phyloP scores from a whole-genome alignment of 2,329 filamentous ascomycete species.

The Stromatinia cepivora region DNA sequence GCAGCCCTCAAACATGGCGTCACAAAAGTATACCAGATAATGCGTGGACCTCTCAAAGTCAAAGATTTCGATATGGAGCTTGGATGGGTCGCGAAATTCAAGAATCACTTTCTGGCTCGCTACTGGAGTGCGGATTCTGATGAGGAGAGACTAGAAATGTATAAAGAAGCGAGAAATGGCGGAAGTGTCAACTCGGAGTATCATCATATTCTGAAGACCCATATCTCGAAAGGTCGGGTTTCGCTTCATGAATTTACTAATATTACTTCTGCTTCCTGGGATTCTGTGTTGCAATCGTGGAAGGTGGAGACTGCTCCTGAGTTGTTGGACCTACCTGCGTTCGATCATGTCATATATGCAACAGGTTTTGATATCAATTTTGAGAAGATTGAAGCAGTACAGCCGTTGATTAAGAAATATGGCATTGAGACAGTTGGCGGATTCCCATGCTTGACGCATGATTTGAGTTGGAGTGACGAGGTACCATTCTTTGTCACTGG shows the following conservation, averaged over 20 bases:
- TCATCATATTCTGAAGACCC: slow-evolving; percentile 27
- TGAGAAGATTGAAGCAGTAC: slow-evolving; percentile 58
- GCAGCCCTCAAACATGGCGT: slow-evolving; percentile 65
- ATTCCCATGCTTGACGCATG: slow-evolving; percentile 71
- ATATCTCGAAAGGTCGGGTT: slow-evolving; percentile 26
- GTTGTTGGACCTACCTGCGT: slow-evolving; percentile 47
- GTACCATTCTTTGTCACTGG: slow-evolving; percentile 74
- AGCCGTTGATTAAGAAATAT: slow-evolving; percentile 57
- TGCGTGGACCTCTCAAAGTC: slow-evolving; percentile 58
- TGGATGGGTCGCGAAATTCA: slow-evolving; percentile 80
- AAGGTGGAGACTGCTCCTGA: slow-evolving; percentile 50
- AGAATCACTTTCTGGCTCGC: slow-evolving; percentile 71
- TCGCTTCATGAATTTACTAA: slow-evolving; percentile 29
- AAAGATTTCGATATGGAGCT: slow-evolving; percentile 79
- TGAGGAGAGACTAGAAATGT: slow-evolving; percentile 65
- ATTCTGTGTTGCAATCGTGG: slow-evolving; percentile 51
- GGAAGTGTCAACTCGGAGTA: slow-evolving; percentile 68
- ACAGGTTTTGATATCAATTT: slow-evolving; percentile 70
- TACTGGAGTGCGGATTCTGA: slow-evolving; percentile 78
- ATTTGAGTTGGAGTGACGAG: slow-evolving; percentile 72
- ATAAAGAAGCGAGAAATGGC: slow-evolving; percentile 66
- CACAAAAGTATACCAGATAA: slow-evolving; percentile 66
- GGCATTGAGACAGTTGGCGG: slow-evolving; percentile 65
- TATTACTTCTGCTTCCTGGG: slow-evolving; percentile 54
- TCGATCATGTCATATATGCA: slow-evolving; percentile 50